phyloP scores from a whole-genome alignment of 768 basidiomycete genomes.

The Podaxis sp. region DNA sequence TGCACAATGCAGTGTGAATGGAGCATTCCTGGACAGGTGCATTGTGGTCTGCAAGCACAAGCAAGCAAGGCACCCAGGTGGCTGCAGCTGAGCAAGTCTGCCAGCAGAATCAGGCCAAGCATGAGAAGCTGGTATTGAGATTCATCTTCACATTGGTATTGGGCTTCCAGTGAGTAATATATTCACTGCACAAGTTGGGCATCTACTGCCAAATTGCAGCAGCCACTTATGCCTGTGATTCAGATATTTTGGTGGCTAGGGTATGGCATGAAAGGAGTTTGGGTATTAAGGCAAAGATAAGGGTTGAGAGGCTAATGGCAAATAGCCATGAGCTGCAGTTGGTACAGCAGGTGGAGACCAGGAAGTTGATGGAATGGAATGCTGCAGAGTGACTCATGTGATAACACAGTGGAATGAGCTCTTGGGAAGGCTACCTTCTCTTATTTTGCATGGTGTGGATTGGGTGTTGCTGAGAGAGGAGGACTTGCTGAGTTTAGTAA shows the following conservation, averaged over 20 bases:
- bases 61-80: slow-evolving; percentile 63
- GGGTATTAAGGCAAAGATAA: slow-evolving; percentile 81
- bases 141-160: slow-evolving; percentile 72
- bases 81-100: slow-evolving; percentile 80
- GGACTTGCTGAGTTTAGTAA: no score
- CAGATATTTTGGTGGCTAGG: slow-evolving; percentile 88
- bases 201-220: neutral
- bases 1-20: slow-evolving; percentile 72
- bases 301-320: slow-evolving; percentile 82
- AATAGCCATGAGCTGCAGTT: slow-evolving; percentile 95
- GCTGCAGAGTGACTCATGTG: slow-evolving; percentile 51
- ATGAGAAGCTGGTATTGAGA: slow-evolving; percentile 40
- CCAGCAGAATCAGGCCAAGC: slow-evolving; percentile 37
- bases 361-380: slow-evolving; percentile 58
- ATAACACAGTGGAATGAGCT: slow-evolving; percentile 16
- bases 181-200: slow-evolving; percentile 62
- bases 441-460: slow-evolving; percentile 1
- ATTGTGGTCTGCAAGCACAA: slow-evolving; percentile 59
- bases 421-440: neutral
- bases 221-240: neutral
- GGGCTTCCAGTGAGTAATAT: slow-evolving; percentile 90
- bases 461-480: neutral
- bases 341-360: slow-evolving; percentile 97
- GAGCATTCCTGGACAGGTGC: slow-evolving; percentile 67
- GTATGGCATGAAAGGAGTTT: slow-evolving; percentile 85